Percentiles rank a stretch among this genome's conserved stretches.
phyloP scores from a whole-genome alignment of 208 protist species.

The Leishmania guyanensis region DNA sequence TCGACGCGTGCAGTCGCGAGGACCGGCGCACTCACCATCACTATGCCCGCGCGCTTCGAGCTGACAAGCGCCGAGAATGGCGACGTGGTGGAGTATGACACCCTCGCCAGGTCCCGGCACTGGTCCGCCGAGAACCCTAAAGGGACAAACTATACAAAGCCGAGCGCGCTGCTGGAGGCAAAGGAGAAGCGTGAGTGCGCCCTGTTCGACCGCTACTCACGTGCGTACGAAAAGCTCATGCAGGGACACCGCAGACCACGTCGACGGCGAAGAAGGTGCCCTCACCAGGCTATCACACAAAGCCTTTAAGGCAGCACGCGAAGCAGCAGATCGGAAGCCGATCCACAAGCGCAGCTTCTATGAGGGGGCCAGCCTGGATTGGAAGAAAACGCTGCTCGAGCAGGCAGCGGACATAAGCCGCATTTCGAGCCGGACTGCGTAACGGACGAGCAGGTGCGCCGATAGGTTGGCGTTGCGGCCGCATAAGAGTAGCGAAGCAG shows the following conservation, averaged over 20 bases:
- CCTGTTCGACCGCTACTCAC: constrained; percentile 53
- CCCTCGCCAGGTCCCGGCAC: constrained; percentile 28
- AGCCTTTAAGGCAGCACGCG: constrained; percentile 22
- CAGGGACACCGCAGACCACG: constrained; percentile 16
- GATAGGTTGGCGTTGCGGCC: background rate
- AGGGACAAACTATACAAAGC: constrained; percentile 14
- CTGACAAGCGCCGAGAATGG: constrained; percentile 47
- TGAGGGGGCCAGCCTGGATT: constrained; percentile 25
- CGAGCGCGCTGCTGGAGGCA: constrained; percentile 50
- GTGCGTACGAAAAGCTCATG: constrained; percentile 36
- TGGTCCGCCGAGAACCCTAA: constrained; percentile 31
- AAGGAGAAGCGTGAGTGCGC: constrained; percentile 34
- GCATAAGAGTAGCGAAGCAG: background rate
- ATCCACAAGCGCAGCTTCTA: constrained; percentile 45
- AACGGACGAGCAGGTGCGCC: background rate
- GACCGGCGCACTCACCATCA: background rate
- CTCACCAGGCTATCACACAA: constrained; percentile 21
- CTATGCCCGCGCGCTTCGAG: constrained; percentile 32
- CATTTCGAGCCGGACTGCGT: background rate
- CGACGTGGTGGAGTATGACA: constrained; percentile 50
- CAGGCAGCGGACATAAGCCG: constrained; percentile 17
- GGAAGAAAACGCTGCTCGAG: constrained; percentile 27
- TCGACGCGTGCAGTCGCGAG: background rate
- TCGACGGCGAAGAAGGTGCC: constrained; percentile 26
- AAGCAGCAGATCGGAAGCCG: constrained; percentile 27